A percentile compares a stretch with the other conserved stretches of the same genome.
Conservation (phyloP, 208 protist species). For the Acanthamoeba triangularis region DNA sequence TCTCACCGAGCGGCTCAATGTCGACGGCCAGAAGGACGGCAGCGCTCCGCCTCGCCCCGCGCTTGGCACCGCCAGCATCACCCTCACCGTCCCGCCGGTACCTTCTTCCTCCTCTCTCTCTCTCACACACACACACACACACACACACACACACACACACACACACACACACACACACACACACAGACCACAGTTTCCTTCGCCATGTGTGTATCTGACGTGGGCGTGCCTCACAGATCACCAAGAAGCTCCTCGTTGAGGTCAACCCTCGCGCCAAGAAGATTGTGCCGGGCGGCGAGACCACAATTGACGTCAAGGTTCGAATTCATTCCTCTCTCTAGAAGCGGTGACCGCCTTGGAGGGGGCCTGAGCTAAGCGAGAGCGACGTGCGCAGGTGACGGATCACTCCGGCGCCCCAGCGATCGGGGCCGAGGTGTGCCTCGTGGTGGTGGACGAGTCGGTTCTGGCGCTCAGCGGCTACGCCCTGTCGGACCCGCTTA, state of each 20-base stretch:
- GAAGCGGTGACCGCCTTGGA: no score
- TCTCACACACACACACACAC: no score
- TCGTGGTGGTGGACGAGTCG: constrained; percentile 71
- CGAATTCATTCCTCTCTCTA: background rate
- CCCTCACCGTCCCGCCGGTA: constrained; percentile 66
- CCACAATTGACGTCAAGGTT: constrained; percentile 37
- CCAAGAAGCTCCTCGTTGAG: constrained; percentile 36
- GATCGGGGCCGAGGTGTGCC: constrained; percentile 16
- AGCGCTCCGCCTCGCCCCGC: constrained; percentile 68
- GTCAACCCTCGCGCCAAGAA: constrained; percentile 66
- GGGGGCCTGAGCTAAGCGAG: no score
- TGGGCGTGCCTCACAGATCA: constrained; percentile 6
- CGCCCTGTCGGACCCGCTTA: constrained; percentile 28
- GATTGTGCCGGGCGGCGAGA: constrained; percentile 69
- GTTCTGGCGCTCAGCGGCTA: constrained; percentile 68
- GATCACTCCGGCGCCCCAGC: constrained; percentile 13
- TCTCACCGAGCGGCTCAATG: constrained; percentile 46
- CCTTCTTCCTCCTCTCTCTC: background rate
- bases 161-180: no score
- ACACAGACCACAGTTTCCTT: no score
- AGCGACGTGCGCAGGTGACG: background rate
- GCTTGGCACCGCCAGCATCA: constrained; percentile 67
- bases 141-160: no score
- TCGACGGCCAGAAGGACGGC: constrained; percentile 53
- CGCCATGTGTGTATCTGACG: no score